Evolutionary conservation across 139 green algal species (phyloP).

Genomic region (Chlorella sp.): DNA sequence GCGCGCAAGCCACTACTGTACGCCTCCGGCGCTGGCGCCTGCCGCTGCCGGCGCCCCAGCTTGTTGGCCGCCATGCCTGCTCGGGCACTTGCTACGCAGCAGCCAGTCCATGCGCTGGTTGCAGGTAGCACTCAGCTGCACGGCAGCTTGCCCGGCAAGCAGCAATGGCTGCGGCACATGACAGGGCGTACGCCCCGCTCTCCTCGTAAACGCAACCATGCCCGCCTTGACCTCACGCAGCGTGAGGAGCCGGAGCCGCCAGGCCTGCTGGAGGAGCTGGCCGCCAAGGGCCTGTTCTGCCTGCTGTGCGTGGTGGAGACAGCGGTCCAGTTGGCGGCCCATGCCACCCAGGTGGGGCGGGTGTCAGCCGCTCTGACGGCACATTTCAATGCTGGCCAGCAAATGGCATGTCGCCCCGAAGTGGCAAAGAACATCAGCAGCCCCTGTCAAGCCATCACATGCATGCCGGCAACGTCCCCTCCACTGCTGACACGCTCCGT

Average conservation of each 20-base stretch:
- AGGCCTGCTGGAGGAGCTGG: neutral
- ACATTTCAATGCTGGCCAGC: neutral
- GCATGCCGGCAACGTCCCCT: neutral
- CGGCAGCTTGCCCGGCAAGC: neutral
- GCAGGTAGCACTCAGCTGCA: no score
- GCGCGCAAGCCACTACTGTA: no score
- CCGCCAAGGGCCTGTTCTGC: neutral
- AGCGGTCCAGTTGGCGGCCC: neutral
- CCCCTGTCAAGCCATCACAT: neutral
- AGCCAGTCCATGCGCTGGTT: no score
- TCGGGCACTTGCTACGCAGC: no score
- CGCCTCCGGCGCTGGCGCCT: no score
- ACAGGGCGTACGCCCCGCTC: no score
- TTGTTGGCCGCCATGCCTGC: no score
- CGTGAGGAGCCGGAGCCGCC: no score
- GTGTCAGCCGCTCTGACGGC: no score
- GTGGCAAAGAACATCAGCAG: neutral
- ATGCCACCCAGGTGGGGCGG: neutral
- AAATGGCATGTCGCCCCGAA: neutral
- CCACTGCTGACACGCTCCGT: no score
- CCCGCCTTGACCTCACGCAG: neutral
- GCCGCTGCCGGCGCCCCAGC: no score
- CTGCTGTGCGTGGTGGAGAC: slow-evolving; percentile 13
- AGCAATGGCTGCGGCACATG: neutral
- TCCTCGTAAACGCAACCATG: neutral